Percentiles rank a stretch among this genome's conserved stretches.
Conservation (phyloP, 192 early-diverging fungal species). For the Chytriomyces sp. region DNA sequence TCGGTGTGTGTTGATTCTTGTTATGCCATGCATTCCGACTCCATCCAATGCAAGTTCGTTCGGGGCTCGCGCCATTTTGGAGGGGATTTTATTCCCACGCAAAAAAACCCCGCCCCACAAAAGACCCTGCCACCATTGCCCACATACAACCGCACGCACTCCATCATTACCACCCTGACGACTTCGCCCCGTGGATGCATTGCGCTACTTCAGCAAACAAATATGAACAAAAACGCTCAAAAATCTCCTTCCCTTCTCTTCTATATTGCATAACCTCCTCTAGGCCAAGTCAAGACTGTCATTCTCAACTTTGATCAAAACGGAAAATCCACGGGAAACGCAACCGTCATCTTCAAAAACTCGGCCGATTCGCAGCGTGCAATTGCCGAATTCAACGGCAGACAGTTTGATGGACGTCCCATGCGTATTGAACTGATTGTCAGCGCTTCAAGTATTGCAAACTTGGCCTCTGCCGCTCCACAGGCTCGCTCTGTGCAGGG, state of each 20-base stretch:
- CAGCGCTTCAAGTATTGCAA: slow-evolving; percentile 18
- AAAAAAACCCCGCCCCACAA: not conserved
- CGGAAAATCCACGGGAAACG: slow-evolving; percentile 53
- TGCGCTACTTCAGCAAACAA: too few species aligned
- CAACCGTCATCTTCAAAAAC: slow-evolving; percentile 48
- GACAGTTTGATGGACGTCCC: slow-evolving; percentile 50
- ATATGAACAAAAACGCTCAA: not conserved
- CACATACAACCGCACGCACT: not conserved
- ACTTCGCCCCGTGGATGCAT: not conserved
- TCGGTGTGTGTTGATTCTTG: slow-evolving; percentile 44
- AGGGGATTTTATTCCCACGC: not conserved
- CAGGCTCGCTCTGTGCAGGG: not conserved
- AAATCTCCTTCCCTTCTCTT: slow-evolving; percentile 1
- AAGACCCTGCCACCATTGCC: not conserved
- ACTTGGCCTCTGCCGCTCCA: slow-evolving; percentile 9
- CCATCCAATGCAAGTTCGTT: not conserved
- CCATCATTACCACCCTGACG: not conserved
- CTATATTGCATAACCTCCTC: not conserved
- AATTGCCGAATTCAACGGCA: slow-evolving; percentile 55
- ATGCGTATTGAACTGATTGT: slow-evolving; percentile 59
- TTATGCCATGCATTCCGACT: not conserved
- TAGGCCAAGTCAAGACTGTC: slow-evolving; percentile 51
- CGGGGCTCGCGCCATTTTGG: not conserved
- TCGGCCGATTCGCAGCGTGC: slow-evolving; percentile 41
- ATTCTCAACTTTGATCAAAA: slow-evolving; percentile 50